phyloP scores from a whole-genome alignment of 2,329 filamentous ascomycete species.

The Xylariaceae sp. region DNA sequence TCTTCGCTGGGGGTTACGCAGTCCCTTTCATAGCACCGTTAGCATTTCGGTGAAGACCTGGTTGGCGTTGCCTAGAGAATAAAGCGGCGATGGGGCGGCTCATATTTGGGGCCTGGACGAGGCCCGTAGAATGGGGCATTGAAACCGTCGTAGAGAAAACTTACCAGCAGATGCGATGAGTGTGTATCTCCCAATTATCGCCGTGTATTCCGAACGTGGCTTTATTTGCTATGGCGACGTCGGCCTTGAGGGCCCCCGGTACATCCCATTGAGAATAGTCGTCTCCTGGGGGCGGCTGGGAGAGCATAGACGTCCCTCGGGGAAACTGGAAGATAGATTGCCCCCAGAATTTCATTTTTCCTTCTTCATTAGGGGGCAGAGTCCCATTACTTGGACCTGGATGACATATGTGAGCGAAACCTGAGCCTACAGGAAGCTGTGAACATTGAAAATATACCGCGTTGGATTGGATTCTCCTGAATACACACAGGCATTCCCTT shows the following conservation, averaged over 20 bases:
- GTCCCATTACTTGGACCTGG: slow-evolving; percentile 54
- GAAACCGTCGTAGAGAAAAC: slow-evolving; percentile 23
- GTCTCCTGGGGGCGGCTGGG: slow-evolving; percentile 49
- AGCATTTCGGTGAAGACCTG: neutral
- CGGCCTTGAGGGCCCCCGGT: slow-evolving; percentile 49
- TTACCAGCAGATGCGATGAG: slow-evolving; percentile 65
- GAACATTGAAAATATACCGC: slow-evolving; percentile 17
- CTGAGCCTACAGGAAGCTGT: neutral
- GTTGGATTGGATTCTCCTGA: slow-evolving; percentile 25
- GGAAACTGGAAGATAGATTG: slow-evolving; percentile 57
- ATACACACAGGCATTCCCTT: slow-evolving; percentile 28
- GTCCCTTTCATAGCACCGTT: slow-evolving; percentile 45
- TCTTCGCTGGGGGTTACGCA: slow-evolving; percentile 59
- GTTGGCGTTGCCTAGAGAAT: too few relatives aligned
- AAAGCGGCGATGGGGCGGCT: too few relatives aligned
- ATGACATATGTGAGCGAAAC: neutral
- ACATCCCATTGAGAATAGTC: slow-evolving; percentile 64
- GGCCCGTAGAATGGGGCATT: neutral
- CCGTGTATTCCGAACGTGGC: slow-evolving; percentile 57
- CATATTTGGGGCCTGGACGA: too few relatives aligned
- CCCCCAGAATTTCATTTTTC: slow-evolving; percentile 58
- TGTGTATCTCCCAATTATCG: slow-evolving; percentile 53
- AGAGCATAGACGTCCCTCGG: slow-evolving; percentile 49
- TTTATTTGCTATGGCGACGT: slow-evolving; percentile 53
- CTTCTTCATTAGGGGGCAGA: slow-evolving; percentile 49